Base-by-base conservation (phyloP, 441 rosid genomes). In the Erodium moschatum region DNA sequence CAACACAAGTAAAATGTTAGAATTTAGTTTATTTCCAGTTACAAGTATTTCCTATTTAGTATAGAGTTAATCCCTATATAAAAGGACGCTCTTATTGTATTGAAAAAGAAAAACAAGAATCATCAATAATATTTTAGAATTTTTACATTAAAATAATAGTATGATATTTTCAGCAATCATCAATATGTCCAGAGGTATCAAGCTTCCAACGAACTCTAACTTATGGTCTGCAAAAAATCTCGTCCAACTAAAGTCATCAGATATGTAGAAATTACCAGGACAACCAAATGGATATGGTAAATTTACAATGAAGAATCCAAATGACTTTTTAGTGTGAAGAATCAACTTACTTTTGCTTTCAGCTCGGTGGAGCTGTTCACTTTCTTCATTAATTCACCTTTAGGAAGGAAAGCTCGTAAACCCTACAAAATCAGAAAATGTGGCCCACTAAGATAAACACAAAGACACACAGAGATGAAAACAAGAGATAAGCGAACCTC, bases 341-440 rank as follows among this genome's bases (percentile, higher is more conserved):
- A 2, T 29, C 66, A 76, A 80, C 79, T 78, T 82, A 87, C 98
- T 81, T 86, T 85, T 85, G 86, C 91, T 85, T 90, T 93, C 81
- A 93, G 76, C 76, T 90, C 95, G 40, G 94, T 84, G 83, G 86
- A 90, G 74, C 80, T 90, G 50, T 85, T 89, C 42, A 84, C 90
- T 80, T 76, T 90, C 69, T 81, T 87, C 84, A 87, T 75, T 64
- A 90, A 75, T 72, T 93, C 95, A 27, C 81, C 85, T 81, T 85
- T 93, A 0, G 98, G 97, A 71, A 93, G 86, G 82, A 93, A 90
- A n/a, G 89, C 96, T 66, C 97, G 76, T 75, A 93, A 72, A 56
- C 98, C 97, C 98, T 93, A 82, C 75, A 76, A 40, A 72, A 74
- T 66, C 31, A 9, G 64, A 58, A 66, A 44, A 29, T 19, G 63